These are phyloP conservation scores for Gyrodon lividus DNA, from an alignment of 768 basidiomycete species.

Conservation along the genomic window DNA sequence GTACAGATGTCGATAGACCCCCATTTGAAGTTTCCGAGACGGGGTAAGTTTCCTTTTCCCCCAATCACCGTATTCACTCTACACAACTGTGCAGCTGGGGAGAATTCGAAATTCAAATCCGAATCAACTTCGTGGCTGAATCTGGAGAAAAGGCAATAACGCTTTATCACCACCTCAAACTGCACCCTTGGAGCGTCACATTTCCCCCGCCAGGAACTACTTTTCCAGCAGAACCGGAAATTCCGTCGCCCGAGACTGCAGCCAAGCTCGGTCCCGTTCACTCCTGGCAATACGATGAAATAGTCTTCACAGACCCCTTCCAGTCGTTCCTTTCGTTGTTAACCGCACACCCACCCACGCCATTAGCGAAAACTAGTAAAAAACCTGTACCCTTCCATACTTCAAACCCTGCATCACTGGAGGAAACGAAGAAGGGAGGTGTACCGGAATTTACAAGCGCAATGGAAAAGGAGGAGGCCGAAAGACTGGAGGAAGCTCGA, in stretches of 20 bases:
- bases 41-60: constrained; percentile 49
- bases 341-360: constrained; percentile 79
- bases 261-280: constrained; percentile 78
- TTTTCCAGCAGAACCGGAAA: constrained; percentile 52
- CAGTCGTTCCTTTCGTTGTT: constrained; percentile 82
- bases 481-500: constrained; percentile 73
- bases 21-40: constrained; percentile 97
- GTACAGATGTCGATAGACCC: constrained; percentile 81
- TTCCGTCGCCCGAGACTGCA: constrained; percentile 65
- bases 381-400: constrained; percentile 72
- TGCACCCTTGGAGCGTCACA: constrained; percentile 80
- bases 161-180: constrained; percentile 91
- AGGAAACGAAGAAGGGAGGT: constrained; percentile 60
- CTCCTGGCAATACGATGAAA: constrained; percentile 98
- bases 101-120: constrained; percentile 95
- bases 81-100: constrained; percentile 68
- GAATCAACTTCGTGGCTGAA: constrained; percentile 86
- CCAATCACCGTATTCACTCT: neutral
- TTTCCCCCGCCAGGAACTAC: constrained; percentile 16
- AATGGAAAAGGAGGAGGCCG: constrained; percentile 88
- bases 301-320: constrained; percentile 94
- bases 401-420: constrained; percentile 56
- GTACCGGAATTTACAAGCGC: constrained; percentile 80
- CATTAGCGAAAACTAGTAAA: constrained; percentile 59
- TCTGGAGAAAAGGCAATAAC: constrained; percentile 87